These are phyloP conservation scores for Protomyces inouyei DNA, from an alignment of 1,139 yeast genomes.

Conservation along the genomic window DNA sequence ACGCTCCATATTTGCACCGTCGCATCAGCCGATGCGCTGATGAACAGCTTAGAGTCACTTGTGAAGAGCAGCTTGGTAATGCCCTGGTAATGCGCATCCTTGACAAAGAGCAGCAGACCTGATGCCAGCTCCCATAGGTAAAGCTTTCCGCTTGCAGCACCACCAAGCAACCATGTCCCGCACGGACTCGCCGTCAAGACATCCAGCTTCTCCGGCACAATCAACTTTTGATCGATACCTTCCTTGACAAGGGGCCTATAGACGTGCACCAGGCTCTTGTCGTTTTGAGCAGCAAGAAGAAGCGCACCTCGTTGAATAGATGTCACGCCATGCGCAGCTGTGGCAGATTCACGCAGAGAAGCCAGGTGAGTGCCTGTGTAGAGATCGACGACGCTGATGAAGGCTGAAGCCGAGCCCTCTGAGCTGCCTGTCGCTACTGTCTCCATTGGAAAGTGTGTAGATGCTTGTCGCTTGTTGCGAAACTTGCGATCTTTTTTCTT, in stretches of 20 bases:
- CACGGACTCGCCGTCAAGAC: conserved; percentile 53
- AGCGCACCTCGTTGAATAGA: conserved; percentile 9
- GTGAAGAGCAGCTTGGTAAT: conserved; percentile 58
- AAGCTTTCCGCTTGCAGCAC: conserved; percentile 65
- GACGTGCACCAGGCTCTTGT: conserved; percentile 68
- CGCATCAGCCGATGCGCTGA: conserved; percentile 78
- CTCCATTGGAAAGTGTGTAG: conserved; percentile 1
- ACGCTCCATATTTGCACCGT: conserved; percentile 72
- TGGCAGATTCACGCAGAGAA: conserved; percentile 29
- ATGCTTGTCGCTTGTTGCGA: too few species aligned
- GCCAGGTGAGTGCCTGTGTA: conserved; percentile 28
- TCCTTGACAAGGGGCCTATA: conserved; percentile 69
- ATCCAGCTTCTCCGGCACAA: conserved; percentile 73
- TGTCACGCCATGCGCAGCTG: conserved; percentile 6
- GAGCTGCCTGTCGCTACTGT: conserved; percentile 2
- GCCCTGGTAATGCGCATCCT: conserved; percentile 80
- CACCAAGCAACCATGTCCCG: conserved; percentile 57
- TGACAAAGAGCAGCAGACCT: conserved; percentile 66
- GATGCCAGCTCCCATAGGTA: conserved; percentile 79
- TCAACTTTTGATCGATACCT: conserved; percentile 73
- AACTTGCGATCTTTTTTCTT: too few species aligned
- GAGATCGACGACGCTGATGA: conserved; percentile 11
- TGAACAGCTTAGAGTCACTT: conserved; percentile 60
- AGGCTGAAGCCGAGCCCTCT: background rate
- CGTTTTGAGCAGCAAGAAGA: conserved; percentile 43